Evolutionary conservation across 169 alveolate genomes (phyloP).

Genomic region (Plasmodium gonderi): DNA sequence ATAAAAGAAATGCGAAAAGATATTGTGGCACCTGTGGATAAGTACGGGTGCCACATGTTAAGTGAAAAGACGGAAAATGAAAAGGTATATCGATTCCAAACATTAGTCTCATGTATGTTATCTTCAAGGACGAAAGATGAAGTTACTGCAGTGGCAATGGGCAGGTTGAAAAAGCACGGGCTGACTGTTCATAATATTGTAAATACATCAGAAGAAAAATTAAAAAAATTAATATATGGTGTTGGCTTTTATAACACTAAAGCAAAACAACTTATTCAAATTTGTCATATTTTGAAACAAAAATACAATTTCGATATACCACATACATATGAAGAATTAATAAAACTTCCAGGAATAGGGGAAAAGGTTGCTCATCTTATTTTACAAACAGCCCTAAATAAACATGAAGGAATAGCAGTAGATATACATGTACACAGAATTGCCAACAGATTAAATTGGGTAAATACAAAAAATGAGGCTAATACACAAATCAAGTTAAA

Average conservation of each 20-base stretch:
- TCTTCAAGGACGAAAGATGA: conserved; percentile 92
- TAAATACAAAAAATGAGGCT: conserved; percentile 92
- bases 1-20: conserved; percentile 56
- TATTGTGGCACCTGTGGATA: conserved; percentile 84
- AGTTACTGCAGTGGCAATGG: conserved; percentile 87
- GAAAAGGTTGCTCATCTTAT: conserved; percentile 95
- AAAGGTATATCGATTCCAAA: conserved; percentile 83
- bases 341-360: conserved; percentile 95
- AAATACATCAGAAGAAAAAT: conserved; percentile 82
- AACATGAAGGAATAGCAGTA: conserved; percentile 93
- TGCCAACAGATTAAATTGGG: conserved; percentile 90
- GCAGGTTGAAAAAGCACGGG: conserved; percentile 82
- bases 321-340: conserved; percentile 87
- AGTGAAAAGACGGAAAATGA: conserved; percentile 77
- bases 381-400: conserved; percentile 88
- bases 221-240: conserved; percentile 88
- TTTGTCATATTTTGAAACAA: conserved; percentile 87
- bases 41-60: conserved; percentile 84
- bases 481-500: conserved; percentile 92
- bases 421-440: conserved; percentile 94
- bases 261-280: conserved; percentile 91
- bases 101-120: conserved; percentile 87
- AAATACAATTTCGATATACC: conserved; percentile 93
- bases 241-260: conserved; percentile 95
- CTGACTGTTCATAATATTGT: conserved; percentile 82